Evolutionary conservation across 208 protist species (phyloP).

Genomic region (Sergeia podlipaevii): DNA sequence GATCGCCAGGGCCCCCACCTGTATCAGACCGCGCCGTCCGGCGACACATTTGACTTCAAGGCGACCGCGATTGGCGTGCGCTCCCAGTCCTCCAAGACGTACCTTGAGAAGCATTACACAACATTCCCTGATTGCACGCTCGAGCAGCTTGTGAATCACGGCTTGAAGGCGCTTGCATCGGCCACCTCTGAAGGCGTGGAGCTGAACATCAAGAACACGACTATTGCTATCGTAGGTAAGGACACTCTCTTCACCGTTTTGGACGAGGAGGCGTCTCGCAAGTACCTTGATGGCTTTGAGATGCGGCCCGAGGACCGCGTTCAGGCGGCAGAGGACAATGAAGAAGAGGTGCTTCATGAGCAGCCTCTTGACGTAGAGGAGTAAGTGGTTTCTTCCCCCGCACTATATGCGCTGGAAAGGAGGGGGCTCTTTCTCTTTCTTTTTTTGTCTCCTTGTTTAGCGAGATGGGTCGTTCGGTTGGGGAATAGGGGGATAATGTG

Average conservation of each 20-base stretch:
- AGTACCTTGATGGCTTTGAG: slow-evolving; percentile 83
- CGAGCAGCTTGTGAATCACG: slow-evolving; percentile 92
- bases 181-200: slow-evolving; percentile 88
- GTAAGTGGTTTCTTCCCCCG: slow-evolving; percentile 21
- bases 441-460: slow-evolving; percentile 3
- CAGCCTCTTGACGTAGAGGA: slow-evolving; percentile 82
- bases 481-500: too few relatives aligned
- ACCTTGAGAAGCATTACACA: slow-evolving; percentile 98
- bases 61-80: slow-evolving; percentile 98
- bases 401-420: too few relatives aligned
- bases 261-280: slow-evolving; percentile 75
- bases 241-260: slow-evolving; percentile 84
- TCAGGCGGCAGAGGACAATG: slow-evolving; percentile 33
- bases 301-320: slow-evolving; percentile 78
- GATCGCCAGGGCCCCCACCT: slow-evolving; percentile 94
- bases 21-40: slow-evolving; percentile 96
- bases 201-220: slow-evolving; percentile 91
- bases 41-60: slow-evolving; percentile 98
- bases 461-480: background rate
- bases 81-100: slow-evolving; percentile 97
- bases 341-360: slow-evolving; percentile 64
- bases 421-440: slow-evolving; percentile 7
- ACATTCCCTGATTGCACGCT: slow-evolving; percentile 82
- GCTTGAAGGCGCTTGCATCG: slow-evolving; percentile 91
- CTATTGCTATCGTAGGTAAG: slow-evolving; percentile 90